Evolutionary conservation across 352 stramenopile species (phyloP).

Genomic region (Phytopythium ostracodes): DNA sequence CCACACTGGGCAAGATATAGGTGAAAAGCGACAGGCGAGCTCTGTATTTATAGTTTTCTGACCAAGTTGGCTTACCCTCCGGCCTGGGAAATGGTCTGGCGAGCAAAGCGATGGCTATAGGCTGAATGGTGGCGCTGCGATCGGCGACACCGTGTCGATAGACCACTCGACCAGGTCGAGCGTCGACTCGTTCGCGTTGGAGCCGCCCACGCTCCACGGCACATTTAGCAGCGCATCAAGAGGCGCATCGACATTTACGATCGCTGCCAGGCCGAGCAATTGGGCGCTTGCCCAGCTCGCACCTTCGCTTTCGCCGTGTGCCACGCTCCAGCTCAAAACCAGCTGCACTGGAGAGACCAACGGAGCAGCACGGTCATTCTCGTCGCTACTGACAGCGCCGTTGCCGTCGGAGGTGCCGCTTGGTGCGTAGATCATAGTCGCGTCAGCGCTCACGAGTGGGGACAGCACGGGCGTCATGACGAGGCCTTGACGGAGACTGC

Average conservation of each 20-base stretch:
- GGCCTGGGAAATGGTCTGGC: too few relatives aligned
- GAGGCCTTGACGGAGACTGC: background rate
- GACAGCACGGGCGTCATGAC: background rate
- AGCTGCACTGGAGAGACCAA: background rate
- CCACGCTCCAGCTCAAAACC: background rate
- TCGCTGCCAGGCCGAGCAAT: too few relatives aligned
- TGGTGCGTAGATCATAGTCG: background rate
- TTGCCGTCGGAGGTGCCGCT: background rate
- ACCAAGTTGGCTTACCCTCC: background rate
- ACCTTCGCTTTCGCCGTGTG: background rate
- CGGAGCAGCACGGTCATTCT: background rate
- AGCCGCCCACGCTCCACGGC: background rate
- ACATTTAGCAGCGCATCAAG: background rate
- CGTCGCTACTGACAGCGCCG: background rate
- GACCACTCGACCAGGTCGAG: background rate
- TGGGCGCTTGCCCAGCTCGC: too few relatives aligned
- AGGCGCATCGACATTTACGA: too few relatives aligned
- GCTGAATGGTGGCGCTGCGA: background rate
- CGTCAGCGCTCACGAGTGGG: background rate
- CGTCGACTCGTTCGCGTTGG: too few relatives aligned
- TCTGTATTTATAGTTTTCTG: conserved; percentile 2
- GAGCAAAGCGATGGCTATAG: too few relatives aligned
- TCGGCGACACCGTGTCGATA: background rate
- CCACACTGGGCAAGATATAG: background rate
- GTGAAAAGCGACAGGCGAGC: background rate